Evolutionary conservation across 1,284 basidiomycete genomes (phyloP).

Genomic region (Fomitopsis pinicola): DNA sequence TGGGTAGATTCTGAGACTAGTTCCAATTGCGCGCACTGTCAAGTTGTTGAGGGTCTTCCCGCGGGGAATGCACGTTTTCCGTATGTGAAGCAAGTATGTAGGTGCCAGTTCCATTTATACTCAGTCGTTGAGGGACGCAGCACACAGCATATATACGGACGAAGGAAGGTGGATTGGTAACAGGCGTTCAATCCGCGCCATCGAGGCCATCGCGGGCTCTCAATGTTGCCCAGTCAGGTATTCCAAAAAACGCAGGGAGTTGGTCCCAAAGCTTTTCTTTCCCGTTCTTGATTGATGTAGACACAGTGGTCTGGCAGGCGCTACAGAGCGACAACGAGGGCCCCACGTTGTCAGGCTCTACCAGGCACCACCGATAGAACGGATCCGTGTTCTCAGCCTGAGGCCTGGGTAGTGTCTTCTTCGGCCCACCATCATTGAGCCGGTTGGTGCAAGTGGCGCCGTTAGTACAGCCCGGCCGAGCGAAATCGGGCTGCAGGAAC

Average conservation of each 20-base stretch:
- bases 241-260: constrained; percentile 5
- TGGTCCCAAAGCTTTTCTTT: constrained; percentile 2
- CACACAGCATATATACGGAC: no score
- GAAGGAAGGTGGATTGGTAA: no score
- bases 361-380: constrained; percentile 7
- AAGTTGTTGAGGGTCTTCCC: no score
- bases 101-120: no score
- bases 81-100: no score
- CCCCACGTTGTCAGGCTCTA: background rate
- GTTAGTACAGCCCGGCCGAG: constrained; percentile 7
- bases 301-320: background rate
- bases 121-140: no score
- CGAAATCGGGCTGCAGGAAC: constrained; percentile 11
- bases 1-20: no score
- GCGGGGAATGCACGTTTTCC: no score
- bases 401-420: background rate
- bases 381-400: background rate
- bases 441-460: background rate
- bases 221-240: constrained; percentile 7
- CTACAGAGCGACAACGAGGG: background rate
- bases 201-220: constrained; percentile 1
- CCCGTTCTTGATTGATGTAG: background rate
- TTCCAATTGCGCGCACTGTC: no score
- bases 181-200: background rate
- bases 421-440: background rate